phyloP scores from a whole-genome alignment of 768 basidiomycete species.

The Mycena rebaudengoi region DNA sequence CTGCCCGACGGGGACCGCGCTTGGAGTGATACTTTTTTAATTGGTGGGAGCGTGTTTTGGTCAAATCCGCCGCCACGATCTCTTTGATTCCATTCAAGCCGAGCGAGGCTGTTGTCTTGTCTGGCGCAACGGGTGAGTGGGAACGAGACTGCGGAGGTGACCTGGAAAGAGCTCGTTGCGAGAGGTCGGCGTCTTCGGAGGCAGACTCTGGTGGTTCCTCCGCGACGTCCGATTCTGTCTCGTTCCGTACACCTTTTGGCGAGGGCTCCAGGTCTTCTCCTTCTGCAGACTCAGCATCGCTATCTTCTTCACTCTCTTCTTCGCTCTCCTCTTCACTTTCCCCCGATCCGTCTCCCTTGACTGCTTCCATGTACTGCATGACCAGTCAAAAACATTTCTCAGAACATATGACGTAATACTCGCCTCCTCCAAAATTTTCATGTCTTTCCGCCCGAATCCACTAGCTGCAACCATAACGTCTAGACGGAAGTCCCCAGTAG shows the following conservation, averaged over 20 bases:
- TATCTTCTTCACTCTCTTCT: slow-evolving; percentile 43
- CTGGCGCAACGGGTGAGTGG: slow-evolving; percentile 48
- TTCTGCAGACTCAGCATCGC: slow-evolving; percentile 37
- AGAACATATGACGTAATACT: slow-evolving; percentile 39
- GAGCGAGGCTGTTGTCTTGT: slow-evolving; percentile 52
- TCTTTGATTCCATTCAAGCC: slow-evolving; percentile 58
- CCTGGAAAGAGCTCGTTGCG: slow-evolving; percentile 49
- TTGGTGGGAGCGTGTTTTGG: slow-evolving; percentile 65
- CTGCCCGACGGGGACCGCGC: slow-evolving; percentile 66
- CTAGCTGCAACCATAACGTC: slow-evolving; percentile 95
- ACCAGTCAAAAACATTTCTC: slow-evolving; percentile 19
- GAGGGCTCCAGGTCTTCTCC: slow-evolving; percentile 29
- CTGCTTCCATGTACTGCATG: slow-evolving; percentile 72
- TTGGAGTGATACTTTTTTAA: slow-evolving; percentile 84
- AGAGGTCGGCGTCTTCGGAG: slow-evolving; percentile 36
- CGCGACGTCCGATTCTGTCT: neutral
- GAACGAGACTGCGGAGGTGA: slow-evolving; percentile 63
- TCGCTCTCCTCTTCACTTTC: slow-evolving; percentile 49
- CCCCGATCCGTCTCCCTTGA: slow-evolving; percentile 47
- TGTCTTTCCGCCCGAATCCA: slow-evolving; percentile 88
- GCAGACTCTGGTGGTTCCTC: slow-evolving; percentile 29
- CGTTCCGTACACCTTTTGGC: slow-evolving; percentile 7
- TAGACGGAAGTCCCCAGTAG: slow-evolving; percentile 70
- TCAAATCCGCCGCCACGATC: slow-evolving; percentile 69
- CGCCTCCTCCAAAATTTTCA: slow-evolving; percentile 86